phyloP scores from a whole-genome alignment of 140 eudicot species.

The Cichorium intybus region DNA sequence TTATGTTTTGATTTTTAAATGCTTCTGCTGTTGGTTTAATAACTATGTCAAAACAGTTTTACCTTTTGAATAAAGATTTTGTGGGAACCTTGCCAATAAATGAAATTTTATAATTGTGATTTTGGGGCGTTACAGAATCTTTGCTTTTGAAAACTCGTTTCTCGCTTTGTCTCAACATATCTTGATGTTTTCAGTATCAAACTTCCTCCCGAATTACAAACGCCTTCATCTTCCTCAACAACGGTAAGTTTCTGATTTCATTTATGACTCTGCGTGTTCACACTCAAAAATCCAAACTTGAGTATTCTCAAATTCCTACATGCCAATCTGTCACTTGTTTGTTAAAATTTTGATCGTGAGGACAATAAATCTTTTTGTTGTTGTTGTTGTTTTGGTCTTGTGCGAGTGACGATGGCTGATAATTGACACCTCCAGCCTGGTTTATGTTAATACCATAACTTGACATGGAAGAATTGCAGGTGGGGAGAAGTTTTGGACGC shows the following conservation, averaged over 20 bases:
- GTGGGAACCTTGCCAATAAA: no score
- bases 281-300: not conserved
- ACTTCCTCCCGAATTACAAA: not conserved
- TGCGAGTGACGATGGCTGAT: slow-evolving; percentile 37
- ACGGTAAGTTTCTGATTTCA: not conserved
- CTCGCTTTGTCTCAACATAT: not conserved
- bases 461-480: slow-evolving; percentile 43
- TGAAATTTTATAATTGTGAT: no score
- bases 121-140: no score
- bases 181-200: not conserved
- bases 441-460: slow-evolving; percentile 38
- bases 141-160: not conserved
- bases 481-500: slow-evolving; percentile 47
- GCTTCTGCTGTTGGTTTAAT: no score
- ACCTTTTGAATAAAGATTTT: no score
- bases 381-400: slow-evolving; percentile 37
- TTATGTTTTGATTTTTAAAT: no score
- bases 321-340: slow-evolving; percentile 78
- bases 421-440: slow-evolving; percentile 22
- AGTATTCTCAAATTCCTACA: slow-evolving; percentile 9
- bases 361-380: slow-evolving; percentile 13
- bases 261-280: not conserved
- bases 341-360: slow-evolving; percentile 43
- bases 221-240: not conserved
- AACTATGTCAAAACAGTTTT: no score